Base-by-base conservation (phyloP, 441 rosid genomes). In the Bocquillonia castaneifolia region DNA sequence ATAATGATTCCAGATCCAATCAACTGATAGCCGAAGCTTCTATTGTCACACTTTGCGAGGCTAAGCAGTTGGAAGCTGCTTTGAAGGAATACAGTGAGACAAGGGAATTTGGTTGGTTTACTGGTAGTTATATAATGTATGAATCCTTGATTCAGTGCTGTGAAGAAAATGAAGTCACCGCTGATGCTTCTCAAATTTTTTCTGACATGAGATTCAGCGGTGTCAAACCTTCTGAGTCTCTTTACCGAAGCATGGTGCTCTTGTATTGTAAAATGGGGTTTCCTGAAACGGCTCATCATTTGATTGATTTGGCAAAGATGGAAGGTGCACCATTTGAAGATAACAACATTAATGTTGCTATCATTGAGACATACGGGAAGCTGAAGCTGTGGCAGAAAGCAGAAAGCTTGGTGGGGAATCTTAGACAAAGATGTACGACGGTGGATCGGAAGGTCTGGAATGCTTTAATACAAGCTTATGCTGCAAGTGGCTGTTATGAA, bases 401-500 rank as follows among this genome's bases (percentile, higher is more conserved):
- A 61, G 97, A 93, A 82, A 82, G 88, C 78, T 76, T 93, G 67
- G 99, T 90, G 64, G 91, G 93, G 48, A 79, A 68, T 73, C 78
- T 88, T 75, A 86, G 87, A 81, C 90, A 88, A 73, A 85, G 78
- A 73, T 77, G 69, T 71, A 63, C 53, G 54, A 63, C 74, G 48
- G 72, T 88, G 82, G 90, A 91, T 75, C 82, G 90, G 63, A 91
- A 80, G 81, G 84, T 91, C 62, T 93, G 96, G 95, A 89, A 93
- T 81, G 88, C 95, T 70, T 81, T 93, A 73, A 86, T 93, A 78
- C 78, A 82, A 37, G 93, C 93, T 72, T 91, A 93, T 76, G 96
- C 97, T 54, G 88, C 80, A 65, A 85, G 92, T 82, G 99, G 99
- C 75, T 82, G 85, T 78, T 93, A 93, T 48, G 99, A 93, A 79